These are phyloP conservation scores for Emericellopsis terricola DNA, from an alignment of 495 filamentous ascomycete genomes.

Conservation along the genomic window DNA sequence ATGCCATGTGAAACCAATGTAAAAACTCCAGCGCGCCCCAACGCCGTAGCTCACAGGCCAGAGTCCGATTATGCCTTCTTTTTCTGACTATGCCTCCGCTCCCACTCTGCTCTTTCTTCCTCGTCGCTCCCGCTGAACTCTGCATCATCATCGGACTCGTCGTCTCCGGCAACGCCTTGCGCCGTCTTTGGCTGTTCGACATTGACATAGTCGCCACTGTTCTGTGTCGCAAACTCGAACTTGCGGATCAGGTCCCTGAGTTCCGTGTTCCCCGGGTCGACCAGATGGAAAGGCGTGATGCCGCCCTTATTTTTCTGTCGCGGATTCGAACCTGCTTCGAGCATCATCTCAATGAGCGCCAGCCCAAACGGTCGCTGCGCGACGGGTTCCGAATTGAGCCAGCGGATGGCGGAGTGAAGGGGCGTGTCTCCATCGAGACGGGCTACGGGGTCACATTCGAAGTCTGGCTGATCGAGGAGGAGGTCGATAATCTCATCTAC, in stretches of 20 bases:
- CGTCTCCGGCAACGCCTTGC: slow-evolving; percentile 5
- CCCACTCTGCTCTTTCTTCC: slow-evolving; percentile 32
- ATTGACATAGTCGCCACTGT: slow-evolving; percentile 29
- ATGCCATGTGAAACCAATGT: no score
- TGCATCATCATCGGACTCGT: slow-evolving; percentile 21
- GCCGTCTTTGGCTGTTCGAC: slow-evolving; percentile 5
- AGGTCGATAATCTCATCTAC: slow-evolving; percentile 77
- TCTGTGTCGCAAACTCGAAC: slow-evolving; percentile 50
- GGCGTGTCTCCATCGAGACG: slow-evolving; percentile 75
- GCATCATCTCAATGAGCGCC: slow-evolving; percentile 69
- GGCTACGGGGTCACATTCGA: slow-evolving; percentile 85
- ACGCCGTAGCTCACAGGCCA: no score
- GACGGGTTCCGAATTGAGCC: slow-evolving; percentile 44
- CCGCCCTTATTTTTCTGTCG: slow-evolving; percentile 46
- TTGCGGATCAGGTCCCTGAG: slow-evolving; percentile 52
- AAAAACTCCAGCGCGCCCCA: no score
- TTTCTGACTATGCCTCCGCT: slow-evolving; percentile 22
- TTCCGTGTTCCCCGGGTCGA: slow-evolving; percentile 51
- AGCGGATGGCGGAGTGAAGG: slow-evolving; percentile 74
- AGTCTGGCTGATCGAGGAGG: slow-evolving; percentile 81
- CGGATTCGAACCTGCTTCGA: slow-evolving; percentile 56
- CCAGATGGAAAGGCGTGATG: slow-evolving; percentile 48
- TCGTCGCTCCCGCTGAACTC: slow-evolving; percentile 35
- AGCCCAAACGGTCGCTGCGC: slow-evolving; percentile 45
- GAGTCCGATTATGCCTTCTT: slow-evolving; percentile 9